These are phyloP conservation scores for Alternaria infectoria DNA, from an alignment of 2,329 filamentous ascomycete genomes.

Conservation along the genomic window DNA sequence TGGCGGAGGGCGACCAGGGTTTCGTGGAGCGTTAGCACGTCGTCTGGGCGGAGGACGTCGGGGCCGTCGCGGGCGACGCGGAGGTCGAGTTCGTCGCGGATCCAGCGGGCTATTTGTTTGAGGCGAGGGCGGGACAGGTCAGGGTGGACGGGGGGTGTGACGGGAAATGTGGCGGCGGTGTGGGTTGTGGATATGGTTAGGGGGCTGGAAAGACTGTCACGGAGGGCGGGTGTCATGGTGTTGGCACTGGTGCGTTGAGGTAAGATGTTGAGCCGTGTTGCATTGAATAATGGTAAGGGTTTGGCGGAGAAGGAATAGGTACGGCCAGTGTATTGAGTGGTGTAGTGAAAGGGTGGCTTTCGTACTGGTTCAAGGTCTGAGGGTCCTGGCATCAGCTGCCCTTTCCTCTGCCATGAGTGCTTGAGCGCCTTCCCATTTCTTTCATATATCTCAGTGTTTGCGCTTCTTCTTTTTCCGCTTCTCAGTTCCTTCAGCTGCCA, in stretches of 20 bases:
- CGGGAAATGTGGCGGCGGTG: not conserved
- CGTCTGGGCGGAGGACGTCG: constrained; percentile 51
- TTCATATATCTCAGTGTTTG: constrained; percentile 10
- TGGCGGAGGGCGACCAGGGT: constrained; percentile 40
- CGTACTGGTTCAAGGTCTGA: not conserved
- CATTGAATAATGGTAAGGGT: not conserved
- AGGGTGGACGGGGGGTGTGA: constrained; percentile 8
- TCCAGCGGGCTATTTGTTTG: constrained; percentile 50
- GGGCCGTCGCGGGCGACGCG: constrained; percentile 55
- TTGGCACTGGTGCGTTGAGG: not conserved
- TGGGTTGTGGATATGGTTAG: constrained; percentile 3
- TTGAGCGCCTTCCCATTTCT: not conserved
- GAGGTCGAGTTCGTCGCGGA: constrained; percentile 56
- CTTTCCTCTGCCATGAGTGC: not conserved
- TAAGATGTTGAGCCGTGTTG: not conserved
- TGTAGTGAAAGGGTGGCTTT: not conserved
- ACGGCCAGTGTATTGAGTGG: not conserved
- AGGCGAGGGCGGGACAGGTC: constrained; percentile 42
- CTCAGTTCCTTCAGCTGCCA: not conserved
- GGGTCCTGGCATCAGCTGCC: not conserved
- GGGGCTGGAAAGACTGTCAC: not conserved
- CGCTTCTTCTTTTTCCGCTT: constrained; percentile 31
- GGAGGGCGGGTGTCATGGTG: not conserved
- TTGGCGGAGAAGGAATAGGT: not conserved
- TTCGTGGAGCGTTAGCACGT: constrained; percentile 53